Conservation (phyloP, 495 filamentous ascomycete species). For the Hyaloscypha bicolor region DNA sequence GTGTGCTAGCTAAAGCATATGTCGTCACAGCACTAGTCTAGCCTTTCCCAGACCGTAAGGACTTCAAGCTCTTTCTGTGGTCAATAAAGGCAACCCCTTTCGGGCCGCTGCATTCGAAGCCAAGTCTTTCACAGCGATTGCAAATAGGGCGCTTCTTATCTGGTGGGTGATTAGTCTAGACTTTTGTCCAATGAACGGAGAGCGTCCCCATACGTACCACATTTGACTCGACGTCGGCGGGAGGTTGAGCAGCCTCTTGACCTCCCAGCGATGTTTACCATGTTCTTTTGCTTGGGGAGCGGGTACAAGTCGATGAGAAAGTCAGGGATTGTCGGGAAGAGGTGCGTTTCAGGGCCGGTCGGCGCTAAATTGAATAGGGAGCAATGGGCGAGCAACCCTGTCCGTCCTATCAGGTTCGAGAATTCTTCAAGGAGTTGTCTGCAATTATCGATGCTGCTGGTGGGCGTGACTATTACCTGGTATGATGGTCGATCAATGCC, state of each 20-base stretch:
- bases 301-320: not conserved
- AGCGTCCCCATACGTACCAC: slow-evolving; percentile 8
- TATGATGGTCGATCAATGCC: not conserved
- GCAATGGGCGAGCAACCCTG: slow-evolving; percentile 16
- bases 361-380: slow-evolving; percentile 1
- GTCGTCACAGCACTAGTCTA: not conserved
- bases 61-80: not conserved
- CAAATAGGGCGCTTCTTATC: slow-evolving; percentile 14
- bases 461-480: not conserved
- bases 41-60: not conserved
- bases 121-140: slow-evolving; percentile 10
- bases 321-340: not conserved
- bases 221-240: slow-evolving; percentile 15
- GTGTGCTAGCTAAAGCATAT: not conserved
- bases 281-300: not conserved
- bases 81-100: slow-evolving; percentile 14
- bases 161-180: not conserved
- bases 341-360: not conserved
- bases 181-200: not conserved
- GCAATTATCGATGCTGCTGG: not conserved
- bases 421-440: not conserved
- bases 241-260: slow-evolving; percentile 14
- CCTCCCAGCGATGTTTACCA: slow-evolving; percentile 15
- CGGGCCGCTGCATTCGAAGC: slow-evolving; percentile 8
- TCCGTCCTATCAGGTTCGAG: not conserved